Conservation (phyloP, 306 rosid genomes). For the Sicyos edulis region DNA sequence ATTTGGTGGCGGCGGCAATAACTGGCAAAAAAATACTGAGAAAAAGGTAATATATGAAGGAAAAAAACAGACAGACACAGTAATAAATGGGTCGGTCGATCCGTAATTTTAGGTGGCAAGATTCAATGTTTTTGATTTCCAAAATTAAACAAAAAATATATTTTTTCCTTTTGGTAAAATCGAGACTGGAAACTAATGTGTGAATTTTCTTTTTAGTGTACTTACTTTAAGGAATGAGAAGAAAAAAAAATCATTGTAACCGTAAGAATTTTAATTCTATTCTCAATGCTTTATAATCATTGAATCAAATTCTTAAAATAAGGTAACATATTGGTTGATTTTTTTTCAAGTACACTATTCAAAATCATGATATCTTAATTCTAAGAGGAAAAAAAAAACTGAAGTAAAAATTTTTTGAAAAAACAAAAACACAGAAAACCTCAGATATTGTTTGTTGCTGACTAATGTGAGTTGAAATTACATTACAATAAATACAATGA, state of each 20-base stretch:
- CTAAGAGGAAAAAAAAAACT: too few species aligned
- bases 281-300: background rate
- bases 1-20: conserved; percentile 1
- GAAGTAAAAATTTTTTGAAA: too few species aligned
- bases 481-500: background rate
- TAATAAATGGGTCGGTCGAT: conserved; percentile 20
- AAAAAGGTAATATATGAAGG: background rate
- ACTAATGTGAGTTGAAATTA: background rate
- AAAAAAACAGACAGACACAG: background rate
- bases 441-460: too few species aligned
- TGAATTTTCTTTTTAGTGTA: too few species aligned
- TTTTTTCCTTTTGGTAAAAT: background rate
- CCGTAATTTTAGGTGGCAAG: conserved; percentile 13
- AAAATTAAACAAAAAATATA: background rate
- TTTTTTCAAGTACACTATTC: too few species aligned
- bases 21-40: background rate
- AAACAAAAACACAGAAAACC: too few species aligned
- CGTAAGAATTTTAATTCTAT: too few species aligned
- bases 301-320: background rate
- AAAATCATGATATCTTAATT: too few species aligned
- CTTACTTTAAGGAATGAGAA: too few species aligned
- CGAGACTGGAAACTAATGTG: background rate
- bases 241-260: too few species aligned
- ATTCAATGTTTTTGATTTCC: conserved; percentile 6
- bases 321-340: too few species aligned